Evolutionary conservation across 495 filamentous ascomycete species (phyloP).

Genomic region (Penicillium pulvis): DNA sequence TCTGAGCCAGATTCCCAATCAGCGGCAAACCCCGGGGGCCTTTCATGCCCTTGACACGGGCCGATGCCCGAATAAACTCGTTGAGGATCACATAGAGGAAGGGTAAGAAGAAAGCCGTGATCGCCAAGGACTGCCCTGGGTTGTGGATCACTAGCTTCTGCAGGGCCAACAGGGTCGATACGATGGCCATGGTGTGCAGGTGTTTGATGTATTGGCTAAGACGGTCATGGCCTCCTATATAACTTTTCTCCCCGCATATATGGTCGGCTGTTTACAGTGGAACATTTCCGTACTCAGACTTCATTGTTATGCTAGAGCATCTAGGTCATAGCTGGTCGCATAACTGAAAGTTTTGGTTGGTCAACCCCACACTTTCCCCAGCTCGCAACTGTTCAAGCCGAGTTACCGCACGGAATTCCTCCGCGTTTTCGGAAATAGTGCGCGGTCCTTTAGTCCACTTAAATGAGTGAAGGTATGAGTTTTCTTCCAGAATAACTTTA

Average conservation of each 20-base stretch:
- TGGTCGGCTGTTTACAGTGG: slow-evolving; percentile 1
- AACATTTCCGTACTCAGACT: slow-evolving; percentile 11
- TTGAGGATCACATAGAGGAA: slow-evolving; percentile 53
- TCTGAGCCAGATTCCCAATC: slow-evolving; percentile 64
- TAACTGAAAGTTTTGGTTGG: background rate
- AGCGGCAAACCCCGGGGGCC: slow-evolving; percentile 60
- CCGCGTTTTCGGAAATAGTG: slow-evolving; percentile 15
- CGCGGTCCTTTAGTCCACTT: background rate
- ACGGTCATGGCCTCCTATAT: background rate
- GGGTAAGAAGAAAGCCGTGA: slow-evolving; percentile 30
- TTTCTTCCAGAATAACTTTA: no score
- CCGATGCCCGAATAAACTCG: slow-evolving; percentile 52
- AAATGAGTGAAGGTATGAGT: no score
- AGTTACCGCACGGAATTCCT: slow-evolving; percentile 12
- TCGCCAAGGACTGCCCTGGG: slow-evolving; percentile 31
- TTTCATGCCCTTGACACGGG: slow-evolving; percentile 52
- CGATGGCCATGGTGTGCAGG: slow-evolving; percentile 35
- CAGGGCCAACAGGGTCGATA: slow-evolving; percentile 26
- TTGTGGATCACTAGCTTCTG: slow-evolving; percentile 25
- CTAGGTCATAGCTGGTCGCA: background rate
- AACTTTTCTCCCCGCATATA: background rate
- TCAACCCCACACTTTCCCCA: slow-evolving; percentile 23
- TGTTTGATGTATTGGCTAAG: background rate
- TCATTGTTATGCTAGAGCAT: background rate
- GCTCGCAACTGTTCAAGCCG: slow-evolving; percentile 1